These are phyloP conservation scores for Metarhizium humberi DNA, from an alignment of 2,329 filamentous ascomycete genomes.

Conservation along the genomic window DNA sequence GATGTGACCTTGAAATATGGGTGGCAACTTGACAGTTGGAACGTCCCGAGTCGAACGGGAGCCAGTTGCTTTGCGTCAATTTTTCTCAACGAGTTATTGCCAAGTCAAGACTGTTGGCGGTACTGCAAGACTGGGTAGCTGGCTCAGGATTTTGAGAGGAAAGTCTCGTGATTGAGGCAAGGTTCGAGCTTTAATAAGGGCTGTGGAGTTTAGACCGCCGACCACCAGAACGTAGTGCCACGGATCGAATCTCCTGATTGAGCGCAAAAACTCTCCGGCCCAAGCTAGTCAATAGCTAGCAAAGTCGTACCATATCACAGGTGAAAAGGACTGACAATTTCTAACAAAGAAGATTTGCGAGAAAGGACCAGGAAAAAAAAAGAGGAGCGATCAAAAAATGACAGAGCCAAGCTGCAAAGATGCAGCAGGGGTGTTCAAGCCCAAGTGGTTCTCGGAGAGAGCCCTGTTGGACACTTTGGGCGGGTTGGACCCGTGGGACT, in stretches of 20 bases:
- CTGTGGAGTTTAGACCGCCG: not conserved
- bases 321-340: not conserved
- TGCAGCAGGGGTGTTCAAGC: conserved; percentile 2
- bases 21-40: not conserved
- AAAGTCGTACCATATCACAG: not conserved
- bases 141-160: not conserved
- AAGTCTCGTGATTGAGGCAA: not conserved
- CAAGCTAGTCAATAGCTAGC: not conserved
- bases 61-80: not conserved
- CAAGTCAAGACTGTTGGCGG: not conserved
- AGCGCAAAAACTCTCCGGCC: not conserved
- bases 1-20: not conserved
- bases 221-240: not conserved
- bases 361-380: not conserved
- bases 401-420: not conserved
- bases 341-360: not conserved
- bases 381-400: not conserved
- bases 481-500: not conserved
- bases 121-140: not conserved
- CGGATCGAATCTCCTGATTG: not conserved
- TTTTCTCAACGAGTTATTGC: not conserved
- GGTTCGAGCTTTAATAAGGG: too few species aligned
- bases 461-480: not conserved
- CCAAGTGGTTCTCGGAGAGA: not conserved
- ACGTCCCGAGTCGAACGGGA: not conserved